Evolutionary conservation across 2,329 filamentous ascomycete species (phyloP), one percentile per base, ranked within the genome.

Genomic region (Epichloe festucae): DNA sequence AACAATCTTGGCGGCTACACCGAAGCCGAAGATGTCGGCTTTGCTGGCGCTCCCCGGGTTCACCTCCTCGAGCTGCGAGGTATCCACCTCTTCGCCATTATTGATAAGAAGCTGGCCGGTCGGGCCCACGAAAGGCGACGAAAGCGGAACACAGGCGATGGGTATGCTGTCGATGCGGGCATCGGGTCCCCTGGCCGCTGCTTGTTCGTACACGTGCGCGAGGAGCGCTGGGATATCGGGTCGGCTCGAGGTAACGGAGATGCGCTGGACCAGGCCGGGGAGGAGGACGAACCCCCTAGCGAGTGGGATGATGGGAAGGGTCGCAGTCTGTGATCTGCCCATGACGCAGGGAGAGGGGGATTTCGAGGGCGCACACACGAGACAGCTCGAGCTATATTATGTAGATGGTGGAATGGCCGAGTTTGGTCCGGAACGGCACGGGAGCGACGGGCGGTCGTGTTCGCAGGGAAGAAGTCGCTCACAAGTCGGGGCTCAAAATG

Each of bases 161-260:
- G 87, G 83, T 59, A 95, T 81, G 58, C 75, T 73, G 58, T 82
- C 78, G 62, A 84, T 74, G 56, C 78, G 73, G 58, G 81, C 75
- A 55, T 76, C 78, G 31, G 81, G 78, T 58, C 84, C 79, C 60
- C 82, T 84, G 41, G 80, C 78, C 36, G 85, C 76, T 31, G 84
- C 83, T 59, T 83, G 82, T 61, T 86, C 86, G 69, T 95, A 91
- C 54, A 95, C 80, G 59, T 85, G 84, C 19, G 89, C 87, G 52
- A 98, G 81, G 44, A 97, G 79, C 48, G 91, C 87, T 50, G 89
- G 85, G 58, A 97, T 85, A 68, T 97, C 93, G 58, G 88, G 82
- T 49, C 91, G 87, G 67, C 84, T 76, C 39, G 76, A 83, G 41
- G 84, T 81, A 49, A 96, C 84, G 51, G 88, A 82, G 57, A 97